Percentiles rank a stretch among this genome's conserved stretches.
Evolutionary conservation across 495 filamentous ascomycete genomes (phyloP).

Genomic region (Penicillium soppii): DNA sequence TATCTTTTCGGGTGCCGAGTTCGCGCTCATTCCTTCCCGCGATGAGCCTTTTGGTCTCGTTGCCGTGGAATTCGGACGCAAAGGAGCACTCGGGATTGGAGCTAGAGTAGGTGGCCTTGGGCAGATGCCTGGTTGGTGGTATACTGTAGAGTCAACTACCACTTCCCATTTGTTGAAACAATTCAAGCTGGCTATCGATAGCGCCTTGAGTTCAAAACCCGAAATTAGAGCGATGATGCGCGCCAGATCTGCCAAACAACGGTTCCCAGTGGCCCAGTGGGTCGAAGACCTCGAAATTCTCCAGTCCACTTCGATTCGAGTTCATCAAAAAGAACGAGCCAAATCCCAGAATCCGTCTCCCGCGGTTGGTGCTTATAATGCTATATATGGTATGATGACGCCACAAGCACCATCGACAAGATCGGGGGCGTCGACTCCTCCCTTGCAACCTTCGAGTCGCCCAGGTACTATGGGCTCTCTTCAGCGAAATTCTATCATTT

Average conservation of each 20-base stretch:
- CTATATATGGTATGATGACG: conserved; percentile 43
- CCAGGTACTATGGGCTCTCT: conserved; percentile 39
- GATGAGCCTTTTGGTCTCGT: conserved; percentile 83
- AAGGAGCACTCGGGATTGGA: conserved; percentile 74
- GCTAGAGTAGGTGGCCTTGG: conserved; percentile 67
- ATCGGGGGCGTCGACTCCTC: conserved; percentile 48
- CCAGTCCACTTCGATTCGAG: conserved; percentile 54
- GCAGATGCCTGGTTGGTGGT: conserved; percentile 78
- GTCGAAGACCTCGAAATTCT: conserved; percentile 61
- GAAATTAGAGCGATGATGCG: conserved; percentile 66
- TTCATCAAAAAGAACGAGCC: conserved; percentile 41
- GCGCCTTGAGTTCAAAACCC: conserved; percentile 60
- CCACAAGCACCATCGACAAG: conserved; percentile 31
- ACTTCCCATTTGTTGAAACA: conserved; percentile 70
- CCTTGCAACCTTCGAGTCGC: conserved; percentile 43
- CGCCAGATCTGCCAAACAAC: conserved; percentile 71
- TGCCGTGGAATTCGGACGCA: conserved; percentile 76
- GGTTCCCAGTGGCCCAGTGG: conserved; percentile 74
- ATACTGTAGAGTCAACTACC: conserved; percentile 67
- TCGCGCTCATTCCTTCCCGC: conserved; percentile 74
- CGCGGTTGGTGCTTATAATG: conserved; percentile 34
- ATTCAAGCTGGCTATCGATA: conserved; percentile 67
- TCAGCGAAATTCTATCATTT: conserved; percentile 48
- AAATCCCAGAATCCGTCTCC: conserved; percentile 34
- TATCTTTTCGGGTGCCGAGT: conserved; percentile 77